phyloP scores from a whole-genome alignment of 2,329 filamentous ascomycete genomes.

The Fusarium nygamai region DNA sequence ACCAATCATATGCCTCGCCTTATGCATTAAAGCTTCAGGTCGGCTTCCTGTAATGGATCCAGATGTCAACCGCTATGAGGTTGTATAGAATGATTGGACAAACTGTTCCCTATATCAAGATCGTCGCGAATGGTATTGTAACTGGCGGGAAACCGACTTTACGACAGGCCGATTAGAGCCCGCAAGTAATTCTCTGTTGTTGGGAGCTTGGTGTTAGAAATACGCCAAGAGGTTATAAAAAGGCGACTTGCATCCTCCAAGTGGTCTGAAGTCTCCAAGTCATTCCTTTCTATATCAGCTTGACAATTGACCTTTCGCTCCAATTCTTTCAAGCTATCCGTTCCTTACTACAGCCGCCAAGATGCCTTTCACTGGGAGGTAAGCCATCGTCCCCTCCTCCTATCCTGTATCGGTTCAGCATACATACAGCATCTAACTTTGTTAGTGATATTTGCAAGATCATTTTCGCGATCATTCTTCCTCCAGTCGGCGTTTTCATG shows the following conservation, averaged over 20 bases:
- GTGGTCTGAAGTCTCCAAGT: too few relatives aligned
- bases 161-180: background rate
- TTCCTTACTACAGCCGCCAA: background rate
- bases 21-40: background rate
- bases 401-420: too few relatives aligned
- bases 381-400: too few relatives aligned
- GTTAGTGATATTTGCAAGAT: background rate
- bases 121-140: too few relatives aligned
- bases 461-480: background rate
- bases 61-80: background rate
- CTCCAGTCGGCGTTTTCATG: background rate
- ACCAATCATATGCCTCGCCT: background rate
- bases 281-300: too few relatives aligned
- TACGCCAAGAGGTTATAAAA: too few relatives aligned
- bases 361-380: background rate
- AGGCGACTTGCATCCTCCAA: too few relatives aligned
- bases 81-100: background rate
- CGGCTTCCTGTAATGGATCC: background rate
- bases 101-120: rapidly evolving
- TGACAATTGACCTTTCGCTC: too few relatives aligned
- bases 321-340: background rate
- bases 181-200: rapidly evolving
- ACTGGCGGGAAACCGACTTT: background rate
- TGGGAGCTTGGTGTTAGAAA: too few relatives aligned
- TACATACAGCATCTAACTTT: too few relatives aligned